phyloP scores from a whole-genome alignment of 306 rosid species.

The Malus orientalis region DNA sequence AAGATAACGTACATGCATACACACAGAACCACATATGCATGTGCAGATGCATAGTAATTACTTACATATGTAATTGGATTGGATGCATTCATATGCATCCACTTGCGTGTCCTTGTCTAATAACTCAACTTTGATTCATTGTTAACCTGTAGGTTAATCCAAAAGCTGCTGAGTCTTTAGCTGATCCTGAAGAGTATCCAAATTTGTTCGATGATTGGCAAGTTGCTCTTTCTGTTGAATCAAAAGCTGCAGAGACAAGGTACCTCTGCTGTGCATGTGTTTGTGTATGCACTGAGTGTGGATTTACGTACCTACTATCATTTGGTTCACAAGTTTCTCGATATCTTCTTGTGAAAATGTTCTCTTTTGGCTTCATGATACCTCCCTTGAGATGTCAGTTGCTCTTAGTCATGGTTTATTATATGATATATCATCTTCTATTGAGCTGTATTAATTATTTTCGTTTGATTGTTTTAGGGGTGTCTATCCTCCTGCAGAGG shows the following conservation, averaged over 20 bases:
- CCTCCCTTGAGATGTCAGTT: neutral
- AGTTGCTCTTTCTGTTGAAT: constrained; percentile 89
- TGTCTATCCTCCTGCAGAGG: constrained; percentile 59
- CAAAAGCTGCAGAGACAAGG: constrained; percentile 68
- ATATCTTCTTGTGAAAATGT: neutral
- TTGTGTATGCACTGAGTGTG: neutral
- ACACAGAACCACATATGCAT: neutral
- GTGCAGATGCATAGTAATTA: neutral
- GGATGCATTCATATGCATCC: neutral
- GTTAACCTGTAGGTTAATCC: constrained; percentile 60
- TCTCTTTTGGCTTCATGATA: neutral
- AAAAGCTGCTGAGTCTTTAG: constrained; percentile 94
- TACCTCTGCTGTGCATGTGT: neutral
- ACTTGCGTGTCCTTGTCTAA: neutral
- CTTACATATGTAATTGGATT: neutral
- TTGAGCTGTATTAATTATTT: neutral
- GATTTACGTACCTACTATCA: neutral
- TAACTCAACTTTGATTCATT: constrained; percentile 2
- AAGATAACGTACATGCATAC: neutral
- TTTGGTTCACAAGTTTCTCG: neutral
- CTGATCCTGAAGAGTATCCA: constrained; percentile 97
- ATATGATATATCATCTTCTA: neutral
- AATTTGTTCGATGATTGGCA: constrained; percentile 96
- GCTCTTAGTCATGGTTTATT: neutral
- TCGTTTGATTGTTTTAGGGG: constrained; percentile 46